Evolutionary conservation across 179 eudicot genomes (phyloP), one percentile per base, ranked within the genome.

Genomic region (Beta macrorhiza): DNA sequence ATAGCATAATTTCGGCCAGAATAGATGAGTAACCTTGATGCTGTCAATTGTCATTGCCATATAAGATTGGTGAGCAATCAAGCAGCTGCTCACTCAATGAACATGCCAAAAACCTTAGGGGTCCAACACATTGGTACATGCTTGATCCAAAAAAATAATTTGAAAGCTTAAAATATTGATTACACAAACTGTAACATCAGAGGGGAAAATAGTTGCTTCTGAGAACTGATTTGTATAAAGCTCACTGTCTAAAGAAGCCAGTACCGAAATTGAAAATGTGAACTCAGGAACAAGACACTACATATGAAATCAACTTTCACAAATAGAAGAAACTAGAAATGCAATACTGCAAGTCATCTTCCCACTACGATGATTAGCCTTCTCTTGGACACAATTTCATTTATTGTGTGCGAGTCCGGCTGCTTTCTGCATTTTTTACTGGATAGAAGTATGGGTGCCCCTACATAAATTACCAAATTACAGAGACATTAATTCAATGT

Each of bases 401-500:
- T 29, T 79, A 92, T 72, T 92, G 90, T 52, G 85, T 85, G 70
- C 96, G 94, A 79, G 79, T 87, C 87, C 96, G 90, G 89, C 94
- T 92, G 91, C 91, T 91, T 84, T 96, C 98, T 16, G 97, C 97
- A 71, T 92, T 92, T 90, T 97, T 90, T 78, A 96, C 78, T 0
- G 99, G 99, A 82, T 84, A 85, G 80, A 96, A 96, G 53, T 94
- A 96, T 22, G 99, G 97, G 84, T 96, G 99, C 22, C 91, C 97
- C 98, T 96, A 96, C 91, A 80, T 25, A 56, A 53, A 57, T 64
- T 67, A 19, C 47, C 49, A 19, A 72, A 45, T 42, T 42, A 63
- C 5, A 55, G 37, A 29, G 25, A 5, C 4, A 17, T 25, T 29
- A 59, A 64, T n/a, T 63, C 16, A 45, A 45, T 70, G 19, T 37